Evolutionary conservation across 371 early-diverging fungal species (phyloP), one percentile per base, ranked within the genome.

Genomic region (Lichtheimia hyalospora): DNA sequence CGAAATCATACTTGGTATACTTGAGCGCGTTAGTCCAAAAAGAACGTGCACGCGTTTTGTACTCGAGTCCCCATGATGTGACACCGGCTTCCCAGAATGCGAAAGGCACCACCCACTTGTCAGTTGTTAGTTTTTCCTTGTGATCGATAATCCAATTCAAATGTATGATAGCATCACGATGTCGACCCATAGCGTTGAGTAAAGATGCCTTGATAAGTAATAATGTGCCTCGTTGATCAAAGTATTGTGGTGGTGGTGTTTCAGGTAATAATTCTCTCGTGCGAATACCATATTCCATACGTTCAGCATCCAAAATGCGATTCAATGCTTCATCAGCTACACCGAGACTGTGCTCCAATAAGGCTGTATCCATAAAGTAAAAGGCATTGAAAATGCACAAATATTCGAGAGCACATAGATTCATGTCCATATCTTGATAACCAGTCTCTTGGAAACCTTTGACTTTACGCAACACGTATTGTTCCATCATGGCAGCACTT

Each of bases 111-210:
- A 84, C 72, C 83, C 83, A 86, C 48, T 77, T 83, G 53, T 84
- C 87, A 0, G 69, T 64, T 5, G 48, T 49, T 28, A 83, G 77
- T n/a, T 74, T 70, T 3, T 73, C 71, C 28, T 79, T 71, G 50
- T 83, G 76, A 48, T 84, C 87, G 48, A 84, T 70, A 51, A 86
- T 85, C 87, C 87, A 86, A 53, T 77, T 80, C 50, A 84, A 57
- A 48, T 80, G 77, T 28, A 76, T 77, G 27, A 80, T 76, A 3
- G 77, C 51, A 20, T 76, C 76, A 14, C 62, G 65, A 41, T 73
- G 67, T 3, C 65, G 59, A 6, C 75, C 75, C 60, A 80, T 60
- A 1, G 71, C 73, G 42, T 80, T 80, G 10, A 61, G 69, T 2
- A 80, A 48, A 13, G 73, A 66, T 12, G 77, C 63, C 56, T 74